Conservation (phyloP, 371 early-diverging fungal species). For the Parasitella parasitica region DNA sequence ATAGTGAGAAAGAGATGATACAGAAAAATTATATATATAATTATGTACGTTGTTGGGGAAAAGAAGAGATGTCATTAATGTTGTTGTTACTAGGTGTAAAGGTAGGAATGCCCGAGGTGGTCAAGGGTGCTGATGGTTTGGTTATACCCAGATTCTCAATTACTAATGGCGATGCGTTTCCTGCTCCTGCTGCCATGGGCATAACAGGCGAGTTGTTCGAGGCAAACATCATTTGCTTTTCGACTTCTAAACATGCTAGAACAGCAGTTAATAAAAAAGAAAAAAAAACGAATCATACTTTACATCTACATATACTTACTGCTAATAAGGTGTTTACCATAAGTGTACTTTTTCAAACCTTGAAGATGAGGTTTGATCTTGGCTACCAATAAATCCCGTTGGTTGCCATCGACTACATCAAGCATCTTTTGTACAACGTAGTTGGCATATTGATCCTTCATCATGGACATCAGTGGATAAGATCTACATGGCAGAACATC, state of each 20-base stretch:
- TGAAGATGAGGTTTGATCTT: conserved; percentile 90
- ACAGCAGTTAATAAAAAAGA: background rate
- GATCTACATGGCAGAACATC: conserved; percentile 44
- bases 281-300: no score
- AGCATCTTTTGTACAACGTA: conserved; percentile 99
- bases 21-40: background rate
- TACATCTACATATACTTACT: no score
- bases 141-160: conserved; percentile 13
- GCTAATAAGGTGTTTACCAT: conserved; percentile 94
- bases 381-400: conserved; percentile 79
- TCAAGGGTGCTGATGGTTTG: background rate
- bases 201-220: background rate
- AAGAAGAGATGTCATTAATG: background rate
- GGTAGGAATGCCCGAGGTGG: background rate
- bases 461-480: conserved; percentile 86
- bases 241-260: conserved; percentile 29
- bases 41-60: background rate
- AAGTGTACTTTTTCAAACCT: conserved; percentile 92
- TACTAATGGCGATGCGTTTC: background rate
- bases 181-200: background rate
- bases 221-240: conserved; percentile 24
- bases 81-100: background rate
- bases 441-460: conserved; percentile 99
- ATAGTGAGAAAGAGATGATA: background rate
- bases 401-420: conserved; percentile 91